A percentile compares a stretch with the other conserved stretches of the same genome.
phyloP scores from a whole-genome alignment of 148 eudicot genomes.

The Drosera capensis region DNA sequence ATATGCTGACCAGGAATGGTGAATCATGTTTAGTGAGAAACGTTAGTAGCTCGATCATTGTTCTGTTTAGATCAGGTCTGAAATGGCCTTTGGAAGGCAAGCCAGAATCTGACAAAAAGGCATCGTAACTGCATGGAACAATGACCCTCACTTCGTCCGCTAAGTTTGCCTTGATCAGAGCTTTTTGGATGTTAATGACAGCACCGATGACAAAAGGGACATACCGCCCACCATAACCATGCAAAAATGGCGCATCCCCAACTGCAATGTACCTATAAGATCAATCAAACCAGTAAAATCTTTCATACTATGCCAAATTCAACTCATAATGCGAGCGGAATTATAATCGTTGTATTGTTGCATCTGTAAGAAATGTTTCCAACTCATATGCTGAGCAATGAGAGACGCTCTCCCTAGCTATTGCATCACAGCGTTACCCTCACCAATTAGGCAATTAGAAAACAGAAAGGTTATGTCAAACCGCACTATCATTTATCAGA shows the following conservation, averaged over 20 bases:
- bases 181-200: slow-evolving; percentile 60
- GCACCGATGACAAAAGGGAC: slow-evolving; percentile 63
- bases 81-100: slow-evolving; percentile 64
- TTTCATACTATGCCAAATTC: too few relatives aligned
- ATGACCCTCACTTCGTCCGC: slow-evolving; percentile 49
- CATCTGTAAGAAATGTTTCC: too few relatives aligned
- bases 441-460: too few relatives aligned
- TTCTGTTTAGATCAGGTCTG: slow-evolving; percentile 57
- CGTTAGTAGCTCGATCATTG: slow-evolving; percentile 57
- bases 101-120: slow-evolving; percentile 44
- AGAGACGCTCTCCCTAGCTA: too few relatives aligned
- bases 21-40: slow-evolving; percentile 48
- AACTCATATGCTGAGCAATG: too few relatives aligned
- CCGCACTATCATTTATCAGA: too few relatives aligned
- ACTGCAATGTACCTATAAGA: slow-evolving; percentile 57
- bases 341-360: too few relatives aligned
- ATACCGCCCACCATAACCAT: slow-evolving; percentile 46
- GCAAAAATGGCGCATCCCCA: slow-evolving; percentile 72
- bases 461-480: too few relatives aligned
- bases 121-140: slow-evolving; percentile 73
- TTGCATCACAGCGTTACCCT: too few relatives aligned
- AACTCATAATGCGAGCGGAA: too few relatives aligned
- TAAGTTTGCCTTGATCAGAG: slow-evolving; percentile 46
- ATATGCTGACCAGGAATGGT: slow-evolving; percentile 52
- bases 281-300: slow-evolving; percentile 3